Conservation (phyloP, 2,329 filamentous ascomycete genomes). For the Microsporum ferrugineum region DNA sequence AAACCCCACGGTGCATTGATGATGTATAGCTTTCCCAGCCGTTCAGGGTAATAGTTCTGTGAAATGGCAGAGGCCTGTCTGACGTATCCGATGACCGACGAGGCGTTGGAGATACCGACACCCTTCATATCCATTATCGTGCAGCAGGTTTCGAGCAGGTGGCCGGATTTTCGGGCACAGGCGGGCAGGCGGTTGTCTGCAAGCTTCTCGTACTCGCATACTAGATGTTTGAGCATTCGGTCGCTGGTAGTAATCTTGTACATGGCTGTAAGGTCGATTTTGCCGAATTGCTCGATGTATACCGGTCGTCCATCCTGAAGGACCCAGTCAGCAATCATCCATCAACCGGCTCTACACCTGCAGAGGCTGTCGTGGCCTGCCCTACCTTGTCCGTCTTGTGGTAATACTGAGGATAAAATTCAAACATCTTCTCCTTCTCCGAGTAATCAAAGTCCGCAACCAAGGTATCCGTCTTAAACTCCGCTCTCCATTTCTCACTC, state of each 20-base stretch:
- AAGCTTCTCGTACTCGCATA: constrained; percentile 95
- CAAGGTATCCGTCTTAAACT: constrained; percentile 72
- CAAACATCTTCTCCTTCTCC: constrained; percentile 70
- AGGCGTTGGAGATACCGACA: constrained; percentile 69
- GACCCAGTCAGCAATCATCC: background rate
- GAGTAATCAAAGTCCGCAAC: constrained; percentile 73
- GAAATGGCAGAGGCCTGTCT: constrained; percentile 75
- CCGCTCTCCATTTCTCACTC: constrained; percentile 79
- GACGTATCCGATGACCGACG: constrained; percentile 80
- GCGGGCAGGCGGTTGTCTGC: constrained; percentile 86
- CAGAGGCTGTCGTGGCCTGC: background rate
- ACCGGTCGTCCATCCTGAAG: constrained; percentile 81
- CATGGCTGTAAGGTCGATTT: constrained; percentile 80
- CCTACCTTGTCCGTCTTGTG: constrained; percentile 59
- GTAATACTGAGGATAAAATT: constrained; percentile 98
- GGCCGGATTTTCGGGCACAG: constrained; percentile 81
- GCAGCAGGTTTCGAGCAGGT: constrained; percentile 93
- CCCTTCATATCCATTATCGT: constrained; percentile 97
- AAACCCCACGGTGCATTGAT: constrained; percentile 99
- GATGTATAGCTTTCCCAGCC: constrained; percentile 86
- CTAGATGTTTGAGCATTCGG: constrained; percentile 92
- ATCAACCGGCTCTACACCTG: background rate
- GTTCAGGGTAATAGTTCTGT: constrained; percentile 98
- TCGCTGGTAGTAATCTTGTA: constrained; percentile 86
- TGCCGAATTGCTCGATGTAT: constrained; percentile 93